phyloP scores from a whole-genome alignment of 179 eudicot species.

The Corrigiola litoralis region DNA sequence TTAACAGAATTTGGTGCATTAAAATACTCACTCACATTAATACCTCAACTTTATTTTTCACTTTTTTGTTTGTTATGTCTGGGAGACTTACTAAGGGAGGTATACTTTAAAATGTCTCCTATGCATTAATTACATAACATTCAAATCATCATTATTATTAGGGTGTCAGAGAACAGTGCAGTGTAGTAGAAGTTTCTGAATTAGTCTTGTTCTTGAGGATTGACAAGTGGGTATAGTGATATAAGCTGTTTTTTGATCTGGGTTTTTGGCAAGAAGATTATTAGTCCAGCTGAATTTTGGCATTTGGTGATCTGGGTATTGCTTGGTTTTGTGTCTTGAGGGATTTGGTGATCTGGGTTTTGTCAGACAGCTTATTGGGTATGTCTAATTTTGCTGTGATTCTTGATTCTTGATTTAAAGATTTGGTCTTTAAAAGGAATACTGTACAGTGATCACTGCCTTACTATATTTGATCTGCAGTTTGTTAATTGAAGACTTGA shows the following conservation, averaged over 20 bases:
- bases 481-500: not conserved
- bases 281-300: not conserved
- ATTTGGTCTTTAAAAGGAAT: not conserved
- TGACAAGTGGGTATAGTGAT: constrained; percentile 14
- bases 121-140: constrained; percentile 2
- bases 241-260: constrained; percentile 10
- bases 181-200: constrained; percentile 2
- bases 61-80: too few relatives aligned
- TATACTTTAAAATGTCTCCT: not conserved
- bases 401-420: constrained; percentile 1
- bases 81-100: not conserved
- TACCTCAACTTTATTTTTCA: not conserved
- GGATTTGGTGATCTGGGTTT: constrained; percentile 34
- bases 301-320: constrained; percentile 26
- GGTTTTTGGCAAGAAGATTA: not conserved
- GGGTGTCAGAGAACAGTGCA: not conserved
- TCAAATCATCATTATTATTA: not conserved
- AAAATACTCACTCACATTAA: not conserved
- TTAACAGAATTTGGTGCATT: not conserved
- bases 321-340: constrained; percentile 3
- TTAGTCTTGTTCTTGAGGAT: not conserved
- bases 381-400: constrained; percentile 1
- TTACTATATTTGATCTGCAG: constrained; percentile 11
- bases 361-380: constrained; percentile 18
- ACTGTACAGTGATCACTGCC: not conserved